Percentiles rank a stretch among this genome's conserved stretches.
Evolutionary conservation across 208 protist species (phyloP).

Genomic region (Wallacemonas sp.): DNA sequence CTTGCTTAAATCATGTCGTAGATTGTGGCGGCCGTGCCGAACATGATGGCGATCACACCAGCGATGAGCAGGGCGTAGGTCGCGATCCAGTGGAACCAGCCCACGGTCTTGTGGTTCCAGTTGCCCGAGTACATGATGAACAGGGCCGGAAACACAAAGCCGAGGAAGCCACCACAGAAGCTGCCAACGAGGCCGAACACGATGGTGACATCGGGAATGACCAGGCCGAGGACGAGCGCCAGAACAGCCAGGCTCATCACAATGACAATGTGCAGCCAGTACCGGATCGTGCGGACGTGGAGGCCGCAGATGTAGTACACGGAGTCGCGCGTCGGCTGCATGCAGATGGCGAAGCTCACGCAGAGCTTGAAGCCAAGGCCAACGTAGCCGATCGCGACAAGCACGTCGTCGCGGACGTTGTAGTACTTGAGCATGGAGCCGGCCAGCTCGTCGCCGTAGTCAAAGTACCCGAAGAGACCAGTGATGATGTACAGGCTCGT

Average conservation of each 20-base stretch:
- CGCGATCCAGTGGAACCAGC: conserved; percentile 64
- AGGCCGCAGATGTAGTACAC: conserved; percentile 70
- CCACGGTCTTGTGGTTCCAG: conserved; percentile 54
- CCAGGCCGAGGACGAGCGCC: conserved; percentile 70
- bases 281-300: conserved; percentile 46
- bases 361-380: conserved; percentile 77
- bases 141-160: conserved; percentile 85
- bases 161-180: conserved; percentile 74
- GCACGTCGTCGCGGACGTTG: conserved; percentile 46
- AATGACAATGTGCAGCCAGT: conserved; percentile 61
- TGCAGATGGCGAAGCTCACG: conserved; percentile 76
- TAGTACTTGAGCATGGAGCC: conserved; percentile 75
- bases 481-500: conserved; percentile 70
- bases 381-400: conserved; percentile 63
- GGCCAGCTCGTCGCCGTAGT: conserved; percentile 55
- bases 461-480: conserved; percentile 78
- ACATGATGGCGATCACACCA: conserved; percentile 68
- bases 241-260: conserved; percentile 51
- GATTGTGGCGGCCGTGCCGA: conserved; percentile 64
- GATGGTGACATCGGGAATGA: conserved; percentile 70
- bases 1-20: conserved; percentile 48
- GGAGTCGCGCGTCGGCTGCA: conserved; percentile 68
- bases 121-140: conserved; percentile 80
- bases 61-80: conserved; percentile 79
- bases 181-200: conserved; percentile 82